Percentiles rank a stretch among this genome's conserved stretches.
Conservation (phyloP, 257 asterid species). For the Perilla frutescens region DNA sequence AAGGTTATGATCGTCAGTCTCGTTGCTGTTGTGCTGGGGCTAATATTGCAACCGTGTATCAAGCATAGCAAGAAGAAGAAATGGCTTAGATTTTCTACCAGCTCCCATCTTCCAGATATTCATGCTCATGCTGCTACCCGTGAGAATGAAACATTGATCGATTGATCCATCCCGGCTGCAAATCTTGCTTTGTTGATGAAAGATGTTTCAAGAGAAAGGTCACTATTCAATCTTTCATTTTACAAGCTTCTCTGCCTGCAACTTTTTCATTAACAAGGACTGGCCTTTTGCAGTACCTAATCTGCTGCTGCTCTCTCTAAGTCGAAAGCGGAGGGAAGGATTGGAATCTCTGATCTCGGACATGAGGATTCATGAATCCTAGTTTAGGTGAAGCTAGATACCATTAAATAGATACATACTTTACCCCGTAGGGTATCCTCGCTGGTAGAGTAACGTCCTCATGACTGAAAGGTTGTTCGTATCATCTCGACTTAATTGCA, state of each 20-base stretch:
- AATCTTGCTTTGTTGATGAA: neutral
- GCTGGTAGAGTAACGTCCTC: no score
- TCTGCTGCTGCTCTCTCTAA: no score
- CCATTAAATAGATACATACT: no score
- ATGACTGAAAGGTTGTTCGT: no score
- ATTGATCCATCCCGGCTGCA: neutral
- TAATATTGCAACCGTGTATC: constrained; percentile 57
- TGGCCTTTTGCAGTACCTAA: no score
- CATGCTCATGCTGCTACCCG: constrained; percentile 14
- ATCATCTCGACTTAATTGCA: no score
- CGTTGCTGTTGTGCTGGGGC: constrained; percentile 54
- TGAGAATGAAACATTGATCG: constrained; percentile 35
- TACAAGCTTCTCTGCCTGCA: no score
- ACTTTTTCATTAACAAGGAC: no score
- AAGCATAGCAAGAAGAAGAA: constrained; percentile 54
- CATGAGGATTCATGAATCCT: constrained; percentile 2
- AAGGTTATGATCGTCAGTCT: constrained; percentile 55
- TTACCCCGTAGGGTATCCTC: no score
- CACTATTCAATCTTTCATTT: no score
- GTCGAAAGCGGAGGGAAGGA: neutral
- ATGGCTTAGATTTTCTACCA: constrained; percentile 61
- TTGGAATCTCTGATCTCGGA: neutral
- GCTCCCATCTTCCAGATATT: constrained; percentile 59
- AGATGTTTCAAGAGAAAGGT: no score
- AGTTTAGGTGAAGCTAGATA: neutral